phyloP scores from a whole-genome alignment of 2,329 filamentous ascomycete genomes.

The Macrophomina tecta region DNA sequence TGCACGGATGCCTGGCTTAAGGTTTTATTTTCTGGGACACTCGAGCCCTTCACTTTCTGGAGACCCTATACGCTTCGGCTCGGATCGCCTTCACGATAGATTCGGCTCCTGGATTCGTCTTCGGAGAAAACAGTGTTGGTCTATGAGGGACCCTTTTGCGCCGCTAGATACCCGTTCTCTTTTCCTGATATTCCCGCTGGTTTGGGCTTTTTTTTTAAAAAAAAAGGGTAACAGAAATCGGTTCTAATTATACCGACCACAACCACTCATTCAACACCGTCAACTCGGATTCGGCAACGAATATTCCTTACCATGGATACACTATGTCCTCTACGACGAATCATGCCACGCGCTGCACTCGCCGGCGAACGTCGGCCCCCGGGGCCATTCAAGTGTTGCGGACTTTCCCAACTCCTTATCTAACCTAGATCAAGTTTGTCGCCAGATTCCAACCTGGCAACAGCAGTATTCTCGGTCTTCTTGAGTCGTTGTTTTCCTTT shows the following conservation, averaged over 20 bases:
- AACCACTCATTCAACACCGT: constrained; percentile 21
- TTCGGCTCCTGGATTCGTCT: constrained; percentile 12
- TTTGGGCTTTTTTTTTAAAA: constrained; percentile 26
- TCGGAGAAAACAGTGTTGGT: constrained; percentile 22
- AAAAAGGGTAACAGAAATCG: constrained; percentile 25
- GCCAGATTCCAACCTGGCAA: neutral
- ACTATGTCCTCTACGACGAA: constrained; percentile 21
- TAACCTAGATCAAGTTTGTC: neutral
- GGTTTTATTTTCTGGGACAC: constrained; percentile 15
- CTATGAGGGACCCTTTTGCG: constrained; percentile 22
- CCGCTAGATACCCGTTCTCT: constrained; percentile 28
- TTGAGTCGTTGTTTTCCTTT: neutral
- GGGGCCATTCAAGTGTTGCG: constrained; percentile 12
- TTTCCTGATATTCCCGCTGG: constrained; percentile 27
- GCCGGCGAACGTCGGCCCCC: neutral
- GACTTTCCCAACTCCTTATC: constrained; percentile 6
- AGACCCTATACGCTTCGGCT: constrained; percentile 9
- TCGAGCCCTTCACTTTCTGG: constrained; percentile 12
- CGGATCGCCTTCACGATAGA: constrained; percentile 1
- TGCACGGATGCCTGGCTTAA: constrained; percentile 22
- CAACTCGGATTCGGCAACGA: constrained; percentile 19
- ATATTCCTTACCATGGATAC: constrained; percentile 13
- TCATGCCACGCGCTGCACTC: constrained; percentile 18
- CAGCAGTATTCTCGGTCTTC: constrained; percentile 7
- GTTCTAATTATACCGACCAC: constrained; percentile 24